These are phyloP conservation scores for Termitomyces sp. DNA, from an alignment of 768 basidiomycete species.

Conservation along the genomic window DNA sequence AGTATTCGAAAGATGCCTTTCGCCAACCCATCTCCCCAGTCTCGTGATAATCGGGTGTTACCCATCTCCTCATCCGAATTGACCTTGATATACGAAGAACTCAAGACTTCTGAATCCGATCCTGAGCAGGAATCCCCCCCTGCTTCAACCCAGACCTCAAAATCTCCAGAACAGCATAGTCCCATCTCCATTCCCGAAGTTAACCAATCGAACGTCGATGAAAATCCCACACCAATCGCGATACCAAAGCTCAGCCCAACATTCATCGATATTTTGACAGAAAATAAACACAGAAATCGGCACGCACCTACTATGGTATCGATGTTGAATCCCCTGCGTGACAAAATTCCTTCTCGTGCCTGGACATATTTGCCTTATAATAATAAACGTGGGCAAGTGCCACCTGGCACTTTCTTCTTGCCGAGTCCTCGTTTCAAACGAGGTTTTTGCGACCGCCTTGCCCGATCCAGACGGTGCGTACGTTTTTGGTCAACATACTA, in stretches of 20 bases:
- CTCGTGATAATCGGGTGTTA: neutral
- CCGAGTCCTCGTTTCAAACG: conserved; percentile 17
- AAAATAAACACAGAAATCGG: conserved; percentile 17
- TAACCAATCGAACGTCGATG: neutral
- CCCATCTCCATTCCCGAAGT: neutral
- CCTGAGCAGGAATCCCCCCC: neutral
- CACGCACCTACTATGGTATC: conserved; percentile 22
- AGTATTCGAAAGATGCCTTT: conserved; percentile 13
- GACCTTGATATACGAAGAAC: neutral
- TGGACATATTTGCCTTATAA: conserved; percentile 14
- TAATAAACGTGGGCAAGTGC: neutral
- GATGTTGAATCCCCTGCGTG: conserved; percentile 20
- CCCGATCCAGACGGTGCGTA: conserved; percentile 13
- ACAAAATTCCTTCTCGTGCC: conserved; percentile 13
- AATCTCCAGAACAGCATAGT: neutral
- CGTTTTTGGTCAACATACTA: neutral
- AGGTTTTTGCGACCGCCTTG: conserved; percentile 2
- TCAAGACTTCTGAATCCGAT: neutral
- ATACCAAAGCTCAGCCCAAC: neutral
- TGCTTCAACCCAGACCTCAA: neutral
- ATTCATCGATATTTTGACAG: conserved; percentile 13
- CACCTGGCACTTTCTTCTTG: conserved; percentile 3
- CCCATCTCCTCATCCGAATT: conserved; percentile 1
- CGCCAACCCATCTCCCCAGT: conserved; percentile 2
- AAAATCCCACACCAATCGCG: neutral